Conservation (phyloP, 441 rosid genomes). For the Pelargonium fulgidum region DNA sequence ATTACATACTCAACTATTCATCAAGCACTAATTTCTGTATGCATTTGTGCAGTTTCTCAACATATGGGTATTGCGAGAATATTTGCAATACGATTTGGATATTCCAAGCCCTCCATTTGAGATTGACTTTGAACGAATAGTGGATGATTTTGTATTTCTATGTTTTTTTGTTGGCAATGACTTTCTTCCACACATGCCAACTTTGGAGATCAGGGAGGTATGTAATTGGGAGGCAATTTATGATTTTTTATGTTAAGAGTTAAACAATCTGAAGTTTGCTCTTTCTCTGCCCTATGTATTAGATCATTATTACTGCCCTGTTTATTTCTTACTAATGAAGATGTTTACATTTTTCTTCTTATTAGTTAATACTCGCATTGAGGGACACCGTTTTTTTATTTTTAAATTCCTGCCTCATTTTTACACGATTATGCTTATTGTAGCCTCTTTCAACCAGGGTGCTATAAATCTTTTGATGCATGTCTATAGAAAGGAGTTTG, state of each 20-base stretch:
- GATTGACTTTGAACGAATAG: slow-evolving; percentile 73
- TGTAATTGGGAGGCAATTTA: slow-evolving; percentile 12
- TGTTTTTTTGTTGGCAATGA: slow-evolving; percentile 99
- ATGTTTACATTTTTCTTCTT: neutral
- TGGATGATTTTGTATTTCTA: slow-evolving; percentile 91
- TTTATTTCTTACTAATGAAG: neutral
- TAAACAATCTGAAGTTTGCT: neutral
- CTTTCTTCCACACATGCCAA: slow-evolving; percentile 98
- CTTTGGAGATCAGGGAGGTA: slow-evolving; percentile 96
- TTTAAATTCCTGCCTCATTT: neutral
- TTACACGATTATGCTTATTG: slow-evolving; percentile 10
- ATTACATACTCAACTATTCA: neutral
- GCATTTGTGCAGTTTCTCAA: slow-evolving; percentile 60
- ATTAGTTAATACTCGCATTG: neutral
- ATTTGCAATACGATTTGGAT: slow-evolving; percentile 78
- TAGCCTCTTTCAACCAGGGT: slow-evolving; percentile 49
- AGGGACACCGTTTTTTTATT: neutral
- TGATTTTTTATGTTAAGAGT: neutral
- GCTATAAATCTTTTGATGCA: slow-evolving; percentile 89
- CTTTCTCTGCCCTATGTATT: neutral
- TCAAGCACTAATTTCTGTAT: slow-evolving; percentile 4
- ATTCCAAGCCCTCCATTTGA: slow-evolving; percentile 72
- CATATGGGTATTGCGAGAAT: slow-evolving; percentile 89
- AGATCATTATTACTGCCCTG: neutral
- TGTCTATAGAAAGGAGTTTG: slow-evolving; percentile 76